phyloP scores from a whole-genome alignment of 495 filamentous ascomycete genomes.

The Zalerion maritima region DNA sequence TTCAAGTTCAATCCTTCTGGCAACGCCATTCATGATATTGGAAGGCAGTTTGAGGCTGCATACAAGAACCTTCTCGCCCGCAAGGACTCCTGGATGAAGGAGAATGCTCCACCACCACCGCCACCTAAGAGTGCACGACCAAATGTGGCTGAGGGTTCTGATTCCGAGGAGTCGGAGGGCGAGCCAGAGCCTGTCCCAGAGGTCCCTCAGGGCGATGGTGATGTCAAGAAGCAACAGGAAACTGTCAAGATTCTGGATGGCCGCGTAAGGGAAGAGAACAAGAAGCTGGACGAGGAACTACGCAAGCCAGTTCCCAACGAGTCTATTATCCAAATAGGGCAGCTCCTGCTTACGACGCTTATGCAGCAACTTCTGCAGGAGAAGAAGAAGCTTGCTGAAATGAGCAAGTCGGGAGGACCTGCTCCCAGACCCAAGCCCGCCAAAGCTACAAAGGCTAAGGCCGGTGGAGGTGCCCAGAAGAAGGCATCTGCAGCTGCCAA shows the following conservation, averaged over 20 bases:
- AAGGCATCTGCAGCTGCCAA: conserved; percentile 17
- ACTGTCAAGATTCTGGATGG: conserved; percentile 15
- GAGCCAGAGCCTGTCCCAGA: conserved; percentile 31
- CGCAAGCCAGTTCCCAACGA: conserved; percentile 55
- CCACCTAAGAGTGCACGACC: conserved; percentile 51
- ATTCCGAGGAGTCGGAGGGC: conserved; percentile 52
- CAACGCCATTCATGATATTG: conserved; percentile 58
- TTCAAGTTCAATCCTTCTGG: conserved; percentile 74
- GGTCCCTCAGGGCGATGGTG: conserved; percentile 22
- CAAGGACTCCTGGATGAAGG: conserved; percentile 62
- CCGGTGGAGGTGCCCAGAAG: conserved; percentile 12
- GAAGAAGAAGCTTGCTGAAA: conserved; percentile 25
- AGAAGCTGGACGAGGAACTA: conserved; percentile 52
- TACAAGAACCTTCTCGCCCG: conserved; percentile 60
- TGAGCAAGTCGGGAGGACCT: conserved; percentile 22
- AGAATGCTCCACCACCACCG: conserved; percentile 47
- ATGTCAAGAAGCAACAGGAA: conserved; percentile 14
- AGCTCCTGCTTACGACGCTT: conserved; percentile 30
- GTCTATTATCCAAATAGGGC: conserved; percentile 40
- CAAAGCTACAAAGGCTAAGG: conserved; percentile 22
- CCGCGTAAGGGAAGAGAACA: conserved; percentile 37
- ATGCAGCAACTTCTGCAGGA: conserved; percentile 34
- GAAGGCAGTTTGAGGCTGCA: conserved; percentile 51
- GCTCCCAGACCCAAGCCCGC: conserved; percentile 22
- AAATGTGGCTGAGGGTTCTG: no score